Evolutionary conservation across 164 flowering plant species (phyloP), one percentile per base, ranked within the genome.

Genomic region (Aristolochia contorta): DNA sequence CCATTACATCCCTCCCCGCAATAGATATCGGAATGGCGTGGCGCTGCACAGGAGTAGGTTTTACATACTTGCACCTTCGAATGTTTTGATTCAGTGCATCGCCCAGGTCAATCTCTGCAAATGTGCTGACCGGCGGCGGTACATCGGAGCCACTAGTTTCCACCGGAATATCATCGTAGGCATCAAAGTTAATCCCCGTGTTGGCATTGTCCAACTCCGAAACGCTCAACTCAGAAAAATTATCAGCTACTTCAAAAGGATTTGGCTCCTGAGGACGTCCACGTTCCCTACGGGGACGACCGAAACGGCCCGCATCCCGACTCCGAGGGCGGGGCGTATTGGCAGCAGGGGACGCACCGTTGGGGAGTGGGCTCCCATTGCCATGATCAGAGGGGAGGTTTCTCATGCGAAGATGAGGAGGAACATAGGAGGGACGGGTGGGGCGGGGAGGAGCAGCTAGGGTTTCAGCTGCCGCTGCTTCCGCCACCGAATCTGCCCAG

Each of bases 1-100:
- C 89, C 89, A 84, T 84, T 57, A 84, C 53, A 52, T 81, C 86
- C 21, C 89, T 67, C 21, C 89, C 89, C 1, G 80, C 86, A 50
- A 75, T 20, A 2, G 74, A 75, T 16, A 81, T 76, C n/a, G 85
- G 88, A 19, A 83, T 79, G 0, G 85, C 82, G 43, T 82, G 75
- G 19, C 83, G 72, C 59, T 84, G 89, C 20, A 84, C 78, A 0
- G 89, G 86, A 0, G 89, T 84, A 1, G 89, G 89, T 65, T 74
- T 81, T 7, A 75, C 76, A 59, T 78, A 84, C 63, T 72, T 77
- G 59, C 86, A 84, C 70, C 89, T 71, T 65, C 41, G 63, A 20
- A 81, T 82, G 22, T 84, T 84, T 30, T 69, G 63, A 54, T 61
- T 80, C 64, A 84, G 60, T 9, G 64, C 74, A 10, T 72, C 70